phyloP scores from a whole-genome alignment of 1,139 yeast species.

The Torulaspora globosa region DNA sequence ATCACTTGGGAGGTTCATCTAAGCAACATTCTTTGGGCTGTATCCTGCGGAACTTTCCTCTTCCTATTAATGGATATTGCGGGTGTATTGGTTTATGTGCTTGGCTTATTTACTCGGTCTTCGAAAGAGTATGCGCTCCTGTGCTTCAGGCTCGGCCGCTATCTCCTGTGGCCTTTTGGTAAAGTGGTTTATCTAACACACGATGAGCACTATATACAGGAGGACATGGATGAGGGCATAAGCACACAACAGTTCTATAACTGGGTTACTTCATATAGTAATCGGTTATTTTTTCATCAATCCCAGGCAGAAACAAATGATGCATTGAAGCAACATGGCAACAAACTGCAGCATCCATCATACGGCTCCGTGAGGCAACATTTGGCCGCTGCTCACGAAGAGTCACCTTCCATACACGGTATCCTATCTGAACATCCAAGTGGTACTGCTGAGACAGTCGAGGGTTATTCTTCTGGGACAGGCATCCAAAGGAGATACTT shows the following conservation, averaged over 20 bases:
- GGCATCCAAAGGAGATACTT: constrained; percentile 60
- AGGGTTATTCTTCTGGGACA: constrained; percentile 21
- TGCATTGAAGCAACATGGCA: constrained; percentile 13
- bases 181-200: constrained; percentile 74
- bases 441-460: not conserved
- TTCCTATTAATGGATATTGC: constrained; percentile 50
- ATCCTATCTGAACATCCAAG: constrained; percentile 5
- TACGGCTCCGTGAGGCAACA: constrained; percentile 29
- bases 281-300: constrained; percentile 39
- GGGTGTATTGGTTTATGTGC: constrained; percentile 42
- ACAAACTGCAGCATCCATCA: constrained; percentile 20
- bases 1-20: constrained; percentile 62
- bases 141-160: constrained; percentile 60
- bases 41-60: constrained; percentile 64
- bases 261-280: constrained; percentile 75
- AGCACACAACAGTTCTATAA: constrained; percentile 78
- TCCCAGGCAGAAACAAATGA: constrained; percentile 22
- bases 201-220: constrained; percentile 76
- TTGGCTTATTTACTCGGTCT: constrained; percentile 47
- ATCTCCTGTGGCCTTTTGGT: constrained; percentile 83
- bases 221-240: constrained; percentile 87
- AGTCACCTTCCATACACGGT: constrained; percentile 6
- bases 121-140: constrained; percentile 57
- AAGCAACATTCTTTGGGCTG: constrained; percentile 74
- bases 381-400: constrained; percentile 8